These are phyloP conservation scores for Rhytidiadelphus loreus DNA, from an alignment of 225 moss, liverwort and hornwort genomes.

Conservation along the genomic window DNA sequence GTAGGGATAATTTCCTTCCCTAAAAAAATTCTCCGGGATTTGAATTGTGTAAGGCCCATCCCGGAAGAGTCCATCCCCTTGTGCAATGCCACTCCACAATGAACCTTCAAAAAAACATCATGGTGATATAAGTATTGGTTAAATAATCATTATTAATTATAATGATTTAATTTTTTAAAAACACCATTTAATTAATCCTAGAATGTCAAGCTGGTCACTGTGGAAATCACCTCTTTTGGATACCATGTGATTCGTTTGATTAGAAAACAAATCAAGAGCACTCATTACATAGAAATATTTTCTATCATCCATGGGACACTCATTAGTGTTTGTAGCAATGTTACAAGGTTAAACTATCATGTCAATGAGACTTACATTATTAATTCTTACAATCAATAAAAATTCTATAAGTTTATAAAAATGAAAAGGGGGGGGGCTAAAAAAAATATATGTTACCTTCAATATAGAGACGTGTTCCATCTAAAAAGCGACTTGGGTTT, in stretches of 20 bases:
- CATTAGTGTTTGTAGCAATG: accelerated
- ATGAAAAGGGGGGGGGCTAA: background rate
- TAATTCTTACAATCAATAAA: background rate
- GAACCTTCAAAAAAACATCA: constrained; percentile 26
- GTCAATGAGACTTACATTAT: too few relatives aligned
- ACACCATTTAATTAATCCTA: background rate
- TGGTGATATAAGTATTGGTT: too few relatives aligned
- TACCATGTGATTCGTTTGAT: background rate
- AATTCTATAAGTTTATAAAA: too few relatives aligned
- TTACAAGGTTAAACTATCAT: background rate
- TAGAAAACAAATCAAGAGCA: background rate
- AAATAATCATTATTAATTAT: too few relatives aligned
- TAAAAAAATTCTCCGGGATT: constrained; percentile 58
- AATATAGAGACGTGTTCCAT: constrained; percentile 69
- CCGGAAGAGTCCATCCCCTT: constrained; percentile 51
- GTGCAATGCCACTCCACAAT: constrained; percentile 76
- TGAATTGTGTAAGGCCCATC: constrained; percentile 85
- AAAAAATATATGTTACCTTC: background rate
- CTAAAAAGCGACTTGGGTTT: constrained; percentile 48
- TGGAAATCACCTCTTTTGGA: background rate
- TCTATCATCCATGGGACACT: background rate
- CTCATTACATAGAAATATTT: background rate
- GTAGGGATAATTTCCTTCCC: constrained; percentile 38
- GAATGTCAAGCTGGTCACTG: accelerated
- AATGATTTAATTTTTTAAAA: too few relatives aligned